Evolutionary conservation across 305 asterid genomes (phyloP).

Genomic region (Salvia sclarea): DNA sequence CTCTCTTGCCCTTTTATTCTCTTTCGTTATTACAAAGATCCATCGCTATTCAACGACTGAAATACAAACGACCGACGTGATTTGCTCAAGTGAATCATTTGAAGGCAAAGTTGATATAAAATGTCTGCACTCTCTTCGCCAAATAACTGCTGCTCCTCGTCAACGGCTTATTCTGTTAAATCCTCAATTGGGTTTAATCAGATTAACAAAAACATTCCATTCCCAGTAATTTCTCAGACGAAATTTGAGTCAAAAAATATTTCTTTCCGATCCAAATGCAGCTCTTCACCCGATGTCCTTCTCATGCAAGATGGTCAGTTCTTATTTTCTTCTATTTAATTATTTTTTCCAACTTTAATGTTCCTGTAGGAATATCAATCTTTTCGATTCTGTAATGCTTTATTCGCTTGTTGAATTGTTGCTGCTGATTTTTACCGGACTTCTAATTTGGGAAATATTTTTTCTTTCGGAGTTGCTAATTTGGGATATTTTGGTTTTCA

Average conservation of each 20-base stretch:
- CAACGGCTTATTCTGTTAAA: conserved; percentile 46
- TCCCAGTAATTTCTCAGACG: conserved; percentile 39
- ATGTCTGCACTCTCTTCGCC: conserved; percentile 62
- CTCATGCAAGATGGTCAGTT: conserved; percentile 78
- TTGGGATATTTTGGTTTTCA: conserved; percentile 14
- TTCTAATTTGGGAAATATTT: conserved; percentile 13
- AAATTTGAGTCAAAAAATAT: conserved; percentile 40
- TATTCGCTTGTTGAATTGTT: conserved; percentile 19
- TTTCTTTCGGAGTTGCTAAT: too few species aligned
- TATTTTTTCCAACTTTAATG: not conserved
- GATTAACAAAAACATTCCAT: conserved; percentile 29
- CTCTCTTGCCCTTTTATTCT: not conserved
- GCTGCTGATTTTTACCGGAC: conserved; percentile 11
- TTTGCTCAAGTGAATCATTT: too few species aligned
- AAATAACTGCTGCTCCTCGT: conserved; percentile 45
- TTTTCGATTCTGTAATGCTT: not conserved
- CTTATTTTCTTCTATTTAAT: not conserved
- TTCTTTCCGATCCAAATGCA: conserved; percentile 51
- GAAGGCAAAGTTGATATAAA: not conserved
- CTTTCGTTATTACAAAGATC: not conserved
- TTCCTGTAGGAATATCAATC: not conserved
- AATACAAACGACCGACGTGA: not conserved
- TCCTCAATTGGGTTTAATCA: conserved; percentile 47
- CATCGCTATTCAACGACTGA: conserved; percentile 7
- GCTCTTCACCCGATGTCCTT: conserved; percentile 44